Base-by-base conservation (phyloP, 2,329 filamentous ascomycete species). In the Colletotrichum simmondsii region DNA sequence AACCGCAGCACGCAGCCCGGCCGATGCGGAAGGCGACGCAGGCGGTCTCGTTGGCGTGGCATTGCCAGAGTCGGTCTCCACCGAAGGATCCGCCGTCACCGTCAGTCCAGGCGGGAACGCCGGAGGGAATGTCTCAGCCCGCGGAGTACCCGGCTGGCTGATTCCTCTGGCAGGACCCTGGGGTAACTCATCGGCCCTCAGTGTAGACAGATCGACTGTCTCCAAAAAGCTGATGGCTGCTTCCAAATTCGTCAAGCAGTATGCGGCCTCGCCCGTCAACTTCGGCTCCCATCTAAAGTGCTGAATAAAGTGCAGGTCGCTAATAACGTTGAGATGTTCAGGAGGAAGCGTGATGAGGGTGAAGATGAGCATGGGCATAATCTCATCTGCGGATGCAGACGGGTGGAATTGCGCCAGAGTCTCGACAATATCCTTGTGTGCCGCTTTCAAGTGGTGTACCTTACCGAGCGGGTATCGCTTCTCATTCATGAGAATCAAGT, bases 351-450 rank as follows among this genome's bases (percentile, higher is more conserved):
- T 98, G 80, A 99, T 97, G 73, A 99, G 89, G 0, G 95, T 94
- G 84, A 97, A 99, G 74, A 99, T 99, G 75, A 99, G 88, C 82
- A 97, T 98, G 0, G 97, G 97, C 81, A 99, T 92, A 67, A 99
- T 97, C 83, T 98, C 97, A 80, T 99, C 97, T 3, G 97, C 97
- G 1, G 97, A 98, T 1, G 97, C 98, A 0, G 95, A 92, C 22
- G 90, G 90, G 74, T 92, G 90, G 72, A 92, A 92, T 76, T 91
- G 87, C 4, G 90, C 88, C 61, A 92, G 82, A 1, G 95, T 95
- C 81, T 98, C 96, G 61, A 99, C 97, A 75, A 99, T 98, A 75
- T 92, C 93, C 85, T 97, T 97, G 82, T 98, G 97, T 3, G 95
- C 94, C 52, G 92, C 91, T 76, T 95, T 97, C 68, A 99, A 87